Evolutionary conservation across 2,329 filamentous ascomycete species (phyloP), one percentile per base, ranked within the genome.

Genomic region (Aspergillus persii): DNA sequence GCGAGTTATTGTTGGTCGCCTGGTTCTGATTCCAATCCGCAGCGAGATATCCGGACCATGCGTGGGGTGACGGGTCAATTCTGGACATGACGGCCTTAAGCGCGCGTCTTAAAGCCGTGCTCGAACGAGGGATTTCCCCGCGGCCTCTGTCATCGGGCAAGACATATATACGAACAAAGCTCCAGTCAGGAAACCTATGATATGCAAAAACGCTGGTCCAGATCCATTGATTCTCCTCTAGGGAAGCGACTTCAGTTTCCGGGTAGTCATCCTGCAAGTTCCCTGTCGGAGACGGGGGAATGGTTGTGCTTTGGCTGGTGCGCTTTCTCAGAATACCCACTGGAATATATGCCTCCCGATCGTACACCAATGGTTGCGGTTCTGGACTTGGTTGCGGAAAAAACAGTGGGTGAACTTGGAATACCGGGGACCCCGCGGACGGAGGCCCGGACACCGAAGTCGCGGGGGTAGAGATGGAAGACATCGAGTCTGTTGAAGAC

Each of bases 71-170:
- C 18, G 56, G 66, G 63, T 81, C 78, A 27, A 80, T 60, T 50
- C 65, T 75, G 2, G 72, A 66, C 69, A 80, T 75, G 39, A 81
- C 62, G 4, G 64, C 48, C 63, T 73, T 78, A 36, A 81, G 64
- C 15, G 72, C 68, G 39, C 70, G 70, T 53, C 72, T 74, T 50
- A 78, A 63, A 18, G 69, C 59, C 27, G 61, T 61, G 48, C 70
- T 72, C 18, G 71, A 71, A 8, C 75, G 72, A n/a, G 74, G 68
- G 31, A 74, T 64, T 30, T 68, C 63, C 51, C 66, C 64, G 27
- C 74, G 69, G 11, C 71, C 71, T 39, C 75, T 68, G 65, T 80
- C 74, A 47, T 77, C 73, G 2, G 78, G 76, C 8, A 80, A 61
- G 4, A 78, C 69, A 60, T 76, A 79, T 2, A 81, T 61, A 18